These are phyloP conservation scores for Eutypella sp. DNA, from an alignment of 2,329 filamentous ascomycete genomes.

Conservation along the genomic window DNA sequence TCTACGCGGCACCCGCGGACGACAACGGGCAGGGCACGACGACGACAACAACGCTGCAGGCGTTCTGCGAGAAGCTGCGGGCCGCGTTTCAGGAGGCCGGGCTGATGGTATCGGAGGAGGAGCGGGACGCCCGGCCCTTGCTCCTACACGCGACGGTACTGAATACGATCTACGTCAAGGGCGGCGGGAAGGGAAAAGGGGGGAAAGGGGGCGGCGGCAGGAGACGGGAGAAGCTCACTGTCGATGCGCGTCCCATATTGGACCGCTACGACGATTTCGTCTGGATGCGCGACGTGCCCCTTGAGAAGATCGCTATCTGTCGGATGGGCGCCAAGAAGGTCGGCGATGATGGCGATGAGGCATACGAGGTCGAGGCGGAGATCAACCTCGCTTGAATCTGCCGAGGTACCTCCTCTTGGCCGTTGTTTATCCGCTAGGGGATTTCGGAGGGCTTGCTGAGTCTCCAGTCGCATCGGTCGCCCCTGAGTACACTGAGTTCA, in stretches of 20 bases:
- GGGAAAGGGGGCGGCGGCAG: slow-evolving; percentile 13
- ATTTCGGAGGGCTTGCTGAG: no score
- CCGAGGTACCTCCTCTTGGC: not conserved
- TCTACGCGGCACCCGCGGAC: slow-evolving; percentile 61
- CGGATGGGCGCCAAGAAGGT: slow-evolving; percentile 78
- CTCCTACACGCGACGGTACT: slow-evolving; percentile 79
- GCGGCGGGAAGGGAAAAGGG: slow-evolving; percentile 5
- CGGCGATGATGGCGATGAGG: slow-evolving; percentile 44
- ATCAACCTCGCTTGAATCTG: slow-evolving; percentile 23
- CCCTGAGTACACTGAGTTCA: no score
- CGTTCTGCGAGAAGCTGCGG: slow-evolving; percentile 54
- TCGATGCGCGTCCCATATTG: slow-evolving; percentile 54
- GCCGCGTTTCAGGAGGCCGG: slow-evolving; percentile 49
- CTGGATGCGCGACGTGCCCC: slow-evolving; percentile 63
- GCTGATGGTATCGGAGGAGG: slow-evolving; percentile 53
- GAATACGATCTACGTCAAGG: slow-evolving; percentile 74
- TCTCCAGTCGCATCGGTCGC: no score
- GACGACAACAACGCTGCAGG: slow-evolving; percentile 40
- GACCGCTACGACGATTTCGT: slow-evolving; percentile 57
- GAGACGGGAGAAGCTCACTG: slow-evolving; percentile 34
- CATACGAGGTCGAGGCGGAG: slow-evolving; percentile 50
- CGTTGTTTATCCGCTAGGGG: no score
- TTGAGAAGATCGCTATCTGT: slow-evolving; percentile 75
- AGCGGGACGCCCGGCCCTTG: slow-evolving; percentile 60
- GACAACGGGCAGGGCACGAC: slow-evolving; percentile 48